Base-by-base conservation (phyloP, 352 stramenopile species). In the Pythium graminicola region DNA sequence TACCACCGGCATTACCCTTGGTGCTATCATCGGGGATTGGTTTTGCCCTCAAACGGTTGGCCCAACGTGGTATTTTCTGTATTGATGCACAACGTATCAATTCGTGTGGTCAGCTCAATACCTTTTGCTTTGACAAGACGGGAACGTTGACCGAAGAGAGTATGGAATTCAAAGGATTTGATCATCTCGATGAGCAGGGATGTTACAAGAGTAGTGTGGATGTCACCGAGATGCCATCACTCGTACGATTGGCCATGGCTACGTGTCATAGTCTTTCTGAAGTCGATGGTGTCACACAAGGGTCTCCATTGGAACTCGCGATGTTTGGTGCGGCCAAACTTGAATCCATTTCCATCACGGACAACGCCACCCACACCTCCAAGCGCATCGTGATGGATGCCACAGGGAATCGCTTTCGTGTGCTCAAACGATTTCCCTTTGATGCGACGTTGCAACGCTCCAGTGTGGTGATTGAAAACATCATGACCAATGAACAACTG, bases 361-460 rank as follows among this genome's bases (percentile, higher is more conserved):
- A n/a, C n/a, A n/a, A n/a, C n/a, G n/a, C n/a, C n/a, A n/a, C n/a
- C 65, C 70, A 82, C 54, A 70, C 70, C 41, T 87, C 73, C 23
- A 52, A 73, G 44, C 93, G 79, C 78, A 70, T 65, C 49, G 60
- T 92, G 6, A 60, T 89, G 8, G 73, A 88, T 29, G 26, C 20
- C 14, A 46, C 54, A 24, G 54, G 54, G 31, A n/a, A n/a, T n/a
- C n/a, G 33, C 33, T 79, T 68, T 27, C 69, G 69, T 14, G 76
- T 96, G 24, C 54, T 97, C 24, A 96, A 96, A 63, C 73, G 81
- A 9, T 96, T 93, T 60, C 84, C 96, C 50, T 97, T 97, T 59
- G 88, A 97, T 63, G 81, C 95, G 68, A 72, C 91, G 60, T 74
- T 78, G 42, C 93, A 95, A 81, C 95, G 82, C 11, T 94, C 96